Evolutionary conservation across 129 eudicot species (phyloP).

Genomic region (Ambrosia artemisiifolia): DNA sequence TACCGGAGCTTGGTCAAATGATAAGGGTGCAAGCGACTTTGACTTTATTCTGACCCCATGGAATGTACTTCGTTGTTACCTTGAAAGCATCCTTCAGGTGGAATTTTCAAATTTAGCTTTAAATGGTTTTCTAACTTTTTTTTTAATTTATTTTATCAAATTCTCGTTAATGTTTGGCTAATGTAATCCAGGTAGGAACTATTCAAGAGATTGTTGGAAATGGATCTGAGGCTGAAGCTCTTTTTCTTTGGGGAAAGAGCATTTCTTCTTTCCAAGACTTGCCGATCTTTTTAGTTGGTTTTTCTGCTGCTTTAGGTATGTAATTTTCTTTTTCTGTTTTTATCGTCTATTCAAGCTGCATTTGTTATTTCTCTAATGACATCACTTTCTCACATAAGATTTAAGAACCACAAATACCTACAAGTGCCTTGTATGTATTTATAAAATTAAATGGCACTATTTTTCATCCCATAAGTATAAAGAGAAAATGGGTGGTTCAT

Average conservation of each 20-base stretch:
- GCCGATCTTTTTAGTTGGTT: conserved; percentile 59
- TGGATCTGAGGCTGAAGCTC: conserved; percentile 80
- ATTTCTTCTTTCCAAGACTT: conserved; percentile 55
- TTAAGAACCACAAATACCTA: not conserved
- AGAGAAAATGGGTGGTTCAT: no score
- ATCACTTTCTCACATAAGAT: not conserved
- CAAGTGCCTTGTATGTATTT: conserved; percentile 5
- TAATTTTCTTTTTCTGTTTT: not conserved
- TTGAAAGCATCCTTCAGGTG: conserved; percentile 96
- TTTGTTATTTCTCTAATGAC: not conserved
- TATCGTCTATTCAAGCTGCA: not conserved
- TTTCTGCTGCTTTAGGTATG: conserved; percentile 70
- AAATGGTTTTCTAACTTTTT: not conserved
- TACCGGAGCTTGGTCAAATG: conserved; percentile 42
- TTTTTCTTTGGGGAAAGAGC: conserved; percentile 67
- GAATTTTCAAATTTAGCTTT: conserved; percentile 1
- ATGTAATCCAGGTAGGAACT: conserved; percentile 55
- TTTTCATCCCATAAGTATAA: not conserved
- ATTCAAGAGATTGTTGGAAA: conserved; percentile 85
- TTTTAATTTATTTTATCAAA: not conserved
- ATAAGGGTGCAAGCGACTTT: conserved; percentile 33
- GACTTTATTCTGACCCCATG: conserved; percentile 74
- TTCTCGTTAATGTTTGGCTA: conserved; percentile 9
- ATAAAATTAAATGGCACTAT: not conserved
- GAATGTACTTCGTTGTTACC: conserved; percentile 83